These are phyloP conservation scores for Globisporangium alternatum DNA, from an alignment of 352 stramenopile genomes.

Conservation along the genomic window DNA sequence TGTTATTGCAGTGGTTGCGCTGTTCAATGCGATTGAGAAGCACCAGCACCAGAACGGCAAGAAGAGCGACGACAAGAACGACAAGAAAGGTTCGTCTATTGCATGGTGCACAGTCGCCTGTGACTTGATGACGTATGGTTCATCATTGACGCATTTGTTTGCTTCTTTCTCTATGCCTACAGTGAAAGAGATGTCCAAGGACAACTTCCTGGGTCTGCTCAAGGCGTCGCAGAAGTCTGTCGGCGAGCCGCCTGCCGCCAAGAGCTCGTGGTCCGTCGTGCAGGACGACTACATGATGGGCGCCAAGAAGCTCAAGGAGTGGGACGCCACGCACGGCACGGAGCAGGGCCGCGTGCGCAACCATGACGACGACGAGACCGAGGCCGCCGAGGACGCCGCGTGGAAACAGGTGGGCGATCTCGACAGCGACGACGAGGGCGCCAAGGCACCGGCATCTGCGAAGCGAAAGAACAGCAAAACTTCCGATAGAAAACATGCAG, in stretches of 20 bases:
- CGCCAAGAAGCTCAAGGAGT: conserved; percentile 87
- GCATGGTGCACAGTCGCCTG: not conserved
- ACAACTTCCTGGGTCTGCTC: conserved; percentile 77
- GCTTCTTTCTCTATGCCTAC: not conserved
- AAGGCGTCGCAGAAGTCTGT: conserved; percentile 55
- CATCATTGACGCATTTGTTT: not conserved
- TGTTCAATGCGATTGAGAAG: conserved; percentile 87
- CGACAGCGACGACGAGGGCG: conserved; percentile 49
- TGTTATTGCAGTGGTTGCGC: conserved; percentile 52
- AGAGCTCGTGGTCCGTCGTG: conserved; percentile 78
- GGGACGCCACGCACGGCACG: conserved; percentile 56
- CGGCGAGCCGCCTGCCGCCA: conserved; percentile 21
- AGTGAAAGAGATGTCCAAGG: conserved; percentile 85
- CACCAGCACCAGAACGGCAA: conserved; percentile 72
- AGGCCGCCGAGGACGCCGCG: conserved; percentile 57
- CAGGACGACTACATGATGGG: conserved; percentile 87
- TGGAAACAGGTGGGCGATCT: conserved; percentile 60
- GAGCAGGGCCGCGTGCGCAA: conserved; percentile 40
- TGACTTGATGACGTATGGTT: not conserved
- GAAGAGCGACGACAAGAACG: conserved; percentile 54
- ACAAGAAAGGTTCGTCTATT: conserved; percentile 52
- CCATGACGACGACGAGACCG: conserved; percentile 53
- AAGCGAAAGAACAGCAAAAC: conserved; percentile 34
- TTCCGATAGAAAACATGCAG: conserved; percentile 11
- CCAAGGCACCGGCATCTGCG: conserved; percentile 3